Percentiles rank a stretch among this genome's conserved stretches.
Evolutionary conservation across 352 stramenopile species (phyloP).

Genomic region (Globisporangium megalacanthum): DNA sequence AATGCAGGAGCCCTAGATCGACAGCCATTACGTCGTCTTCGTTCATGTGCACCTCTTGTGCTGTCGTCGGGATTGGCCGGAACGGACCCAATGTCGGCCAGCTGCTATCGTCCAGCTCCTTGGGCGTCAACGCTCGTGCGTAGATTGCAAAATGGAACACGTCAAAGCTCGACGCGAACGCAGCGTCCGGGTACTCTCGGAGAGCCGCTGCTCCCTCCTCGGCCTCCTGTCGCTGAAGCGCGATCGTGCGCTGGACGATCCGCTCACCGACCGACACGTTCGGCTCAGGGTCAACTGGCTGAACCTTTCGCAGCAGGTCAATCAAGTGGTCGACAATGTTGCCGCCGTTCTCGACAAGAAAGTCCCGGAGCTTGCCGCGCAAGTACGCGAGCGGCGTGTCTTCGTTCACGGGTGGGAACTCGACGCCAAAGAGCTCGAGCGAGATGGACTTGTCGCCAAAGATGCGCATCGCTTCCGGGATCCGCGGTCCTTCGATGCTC

Average conservation of each 20-base stretch:
- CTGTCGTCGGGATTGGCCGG: conserved; percentile 29
- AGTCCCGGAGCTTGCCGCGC: conserved; percentile 40
- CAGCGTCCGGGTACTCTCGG: conserved; percentile 32
- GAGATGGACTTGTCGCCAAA: conserved; percentile 48
- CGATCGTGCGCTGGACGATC: conserved; percentile 7
- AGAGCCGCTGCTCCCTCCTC: conserved; percentile 3
- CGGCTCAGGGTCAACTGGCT: conserved; percentile 6
- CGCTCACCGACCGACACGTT: conserved; percentile 7
- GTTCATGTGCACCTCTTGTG: conserved; percentile 26
- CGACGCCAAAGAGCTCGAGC: conserved; percentile 43
- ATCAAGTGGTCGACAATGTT: conserved; percentile 60
- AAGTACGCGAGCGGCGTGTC: conserved; percentile 61
- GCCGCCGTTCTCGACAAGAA: conserved; percentile 46
- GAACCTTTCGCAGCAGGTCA: conserved; percentile 24
- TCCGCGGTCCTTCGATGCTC: conserved; percentile 40
- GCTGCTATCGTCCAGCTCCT: conserved; percentile 8
- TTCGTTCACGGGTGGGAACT: conserved; percentile 51
- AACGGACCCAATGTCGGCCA: conserved; percentile 33
- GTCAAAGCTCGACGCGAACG: conserved; percentile 46
- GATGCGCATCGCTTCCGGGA: conserved; percentile 52
- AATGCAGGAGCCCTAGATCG: conserved; percentile 50
- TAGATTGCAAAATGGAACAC: conserved; percentile 75
- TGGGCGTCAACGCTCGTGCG: conserved; percentile 13
- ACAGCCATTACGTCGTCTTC: conserved; percentile 45
- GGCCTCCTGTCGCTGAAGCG: conserved; percentile 2